Percentiles rank a stretch among this genome's conserved stretches.
phyloP scores from a whole-genome alignment of 2,329 filamentous ascomycete species.

The Ophiostoma himal-ulmi region DNA sequence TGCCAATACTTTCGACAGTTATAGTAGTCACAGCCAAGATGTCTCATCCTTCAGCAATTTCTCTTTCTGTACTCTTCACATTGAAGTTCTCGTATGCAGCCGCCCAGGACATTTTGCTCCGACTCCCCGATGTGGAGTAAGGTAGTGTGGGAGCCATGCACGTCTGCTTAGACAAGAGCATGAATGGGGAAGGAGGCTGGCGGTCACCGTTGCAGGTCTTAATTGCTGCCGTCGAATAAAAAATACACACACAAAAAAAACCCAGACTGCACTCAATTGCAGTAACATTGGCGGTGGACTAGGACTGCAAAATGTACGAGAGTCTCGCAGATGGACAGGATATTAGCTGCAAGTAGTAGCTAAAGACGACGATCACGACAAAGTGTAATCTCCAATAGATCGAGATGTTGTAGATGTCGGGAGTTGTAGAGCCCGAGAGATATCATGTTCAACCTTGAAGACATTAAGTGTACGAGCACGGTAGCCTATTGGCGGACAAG shows the following conservation, averaged over 20 bases:
- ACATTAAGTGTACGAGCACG: background rate
- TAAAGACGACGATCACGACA: background rate
- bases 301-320: background rate
- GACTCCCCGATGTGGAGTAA: slow-evolving; percentile 11
- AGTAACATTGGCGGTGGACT: background rate
- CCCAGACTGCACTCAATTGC: background rate
- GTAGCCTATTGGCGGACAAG: background rate
- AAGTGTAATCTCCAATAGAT: background rate
- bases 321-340: background rate
- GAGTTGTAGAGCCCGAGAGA: background rate
- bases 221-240: background rate
- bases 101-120: slow-evolving; percentile 4
- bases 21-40: background rate
- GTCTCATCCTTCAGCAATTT: background rate
- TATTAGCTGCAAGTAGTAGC: background rate
- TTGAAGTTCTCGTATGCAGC: background rate
- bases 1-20: background rate
- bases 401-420: background rate
- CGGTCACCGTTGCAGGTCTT: background rate
- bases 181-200: slow-evolving; percentile 6
- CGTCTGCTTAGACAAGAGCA: background rate
- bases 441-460: background rate
- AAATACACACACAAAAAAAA: background rate
- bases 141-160: slow-evolving; percentile 2
- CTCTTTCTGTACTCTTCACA: background rate